Base-by-base conservation (phyloP, 2,329 filamentous ascomycete genomes). In the Paraphoma chrysanthemicola region DNA sequence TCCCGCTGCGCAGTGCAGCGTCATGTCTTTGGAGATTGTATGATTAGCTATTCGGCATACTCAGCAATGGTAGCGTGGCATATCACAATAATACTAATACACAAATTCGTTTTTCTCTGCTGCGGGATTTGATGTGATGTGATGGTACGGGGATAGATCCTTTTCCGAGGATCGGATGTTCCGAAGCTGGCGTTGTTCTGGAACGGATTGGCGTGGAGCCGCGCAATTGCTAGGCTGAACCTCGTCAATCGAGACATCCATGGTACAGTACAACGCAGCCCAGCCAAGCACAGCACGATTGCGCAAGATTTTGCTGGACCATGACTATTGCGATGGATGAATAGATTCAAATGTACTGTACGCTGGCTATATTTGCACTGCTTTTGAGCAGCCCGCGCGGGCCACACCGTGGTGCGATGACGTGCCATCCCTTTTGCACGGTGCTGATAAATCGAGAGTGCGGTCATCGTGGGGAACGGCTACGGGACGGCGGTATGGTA, bases 381-480 rank as follows among this genome's bases (percentile, higher is more conserved):
- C 3, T 16, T 16, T 3, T 8, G 10, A 42, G 10, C 39, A 16
- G 39, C 39, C 10, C 39, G 16, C 10, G 11, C 16, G 11, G 11
- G 3, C 10, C 3, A 42, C 39, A 7, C 39, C 8, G 16, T 18
- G 45, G 54, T 36, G 52, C 53, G 53, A 62, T 64, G 62, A 68
- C 59, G 63, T 64, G 46, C 44, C 29, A 48, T n/a, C 38, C 16
- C 39, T 53, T 30, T 47, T 58, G n/a, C 42, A 42, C 28, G 48
- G 14, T 70, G 69, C 69, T 72, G 67, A 72, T 68, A 71, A 72
- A 72, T 72, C 63, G 58, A 62, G 55, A 44, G 45, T 46, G 54
- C 38, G 46, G 51, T 12, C 49, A 57, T 61, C 44, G 62, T 64
- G 66, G 63, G 64, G 62, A 56, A 60, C 48, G 48, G 33, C 28